phyloP scores from a whole-genome alignment of 202 grass and related monocot genomes.

The Sporobolus alterniflorus region DNA sequence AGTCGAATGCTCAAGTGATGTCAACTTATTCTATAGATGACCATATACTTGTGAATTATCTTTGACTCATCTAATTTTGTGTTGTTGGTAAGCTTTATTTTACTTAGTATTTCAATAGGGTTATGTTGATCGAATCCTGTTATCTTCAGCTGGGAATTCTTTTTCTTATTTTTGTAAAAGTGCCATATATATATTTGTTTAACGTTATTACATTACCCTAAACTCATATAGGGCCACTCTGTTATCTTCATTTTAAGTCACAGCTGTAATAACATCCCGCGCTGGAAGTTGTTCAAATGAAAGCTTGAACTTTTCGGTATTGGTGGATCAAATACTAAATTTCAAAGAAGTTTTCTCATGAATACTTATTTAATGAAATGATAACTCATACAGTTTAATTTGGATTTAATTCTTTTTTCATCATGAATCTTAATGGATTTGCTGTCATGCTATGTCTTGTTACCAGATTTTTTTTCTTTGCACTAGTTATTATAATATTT shows the following conservation, averaged over 20 bases:
- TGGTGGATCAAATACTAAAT: background rate
- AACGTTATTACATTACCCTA: background rate
- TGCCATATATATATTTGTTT: background rate
- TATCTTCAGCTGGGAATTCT: background rate
- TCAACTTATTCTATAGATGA: background rate
- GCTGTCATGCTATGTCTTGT: background rate
- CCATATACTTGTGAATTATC: background rate
- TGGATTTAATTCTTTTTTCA: background rate
- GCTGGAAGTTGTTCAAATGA: background rate
- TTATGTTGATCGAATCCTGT: background rate
- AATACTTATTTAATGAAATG: constrained; percentile 7
- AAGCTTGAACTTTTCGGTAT: background rate
- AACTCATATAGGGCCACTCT: background rate
- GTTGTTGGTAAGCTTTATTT: background rate
- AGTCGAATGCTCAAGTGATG: too few relatives aligned
- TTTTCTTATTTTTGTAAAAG: background rate
- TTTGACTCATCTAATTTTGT: background rate
- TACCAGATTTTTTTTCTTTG: constrained; percentile 15
- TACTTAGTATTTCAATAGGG: background rate
- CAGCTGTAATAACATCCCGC: background rate
- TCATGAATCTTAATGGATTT: background rate
- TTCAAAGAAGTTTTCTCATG: background rate
- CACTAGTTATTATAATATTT: constrained; percentile 18
- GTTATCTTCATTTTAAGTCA: background rate
- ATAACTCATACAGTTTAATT: background rate